phyloP scores from a whole-genome alignment of 768 basidiomycete species.

The Megacollybia marginata region DNA sequence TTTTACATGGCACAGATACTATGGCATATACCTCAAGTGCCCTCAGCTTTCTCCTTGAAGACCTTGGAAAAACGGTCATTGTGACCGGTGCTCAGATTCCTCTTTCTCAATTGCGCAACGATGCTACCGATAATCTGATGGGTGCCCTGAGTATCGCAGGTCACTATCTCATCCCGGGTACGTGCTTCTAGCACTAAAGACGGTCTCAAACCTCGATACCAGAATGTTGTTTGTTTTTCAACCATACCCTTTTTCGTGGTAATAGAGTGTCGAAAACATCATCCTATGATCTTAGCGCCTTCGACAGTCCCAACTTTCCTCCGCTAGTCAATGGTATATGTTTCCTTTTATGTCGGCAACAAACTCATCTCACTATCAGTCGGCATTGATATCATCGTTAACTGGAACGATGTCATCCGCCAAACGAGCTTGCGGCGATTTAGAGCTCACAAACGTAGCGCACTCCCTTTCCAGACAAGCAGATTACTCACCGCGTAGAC shows the following conservation, averaged over 20 bases:
- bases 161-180: constrained; percentile 87
- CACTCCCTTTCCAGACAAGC: background rate
- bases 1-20: constrained; percentile 88
- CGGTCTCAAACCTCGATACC: background rate
- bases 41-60: constrained; percentile 85
- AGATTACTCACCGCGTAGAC: background rate
- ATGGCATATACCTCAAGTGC: constrained; percentile 89
- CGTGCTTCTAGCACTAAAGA: background rate
- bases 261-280: constrained; percentile 80
- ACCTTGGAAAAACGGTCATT: constrained; percentile 88
- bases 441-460: constrained; percentile 67
- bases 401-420: constrained; percentile 83
- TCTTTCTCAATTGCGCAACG: constrained; percentile 77
- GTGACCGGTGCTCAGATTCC: constrained; percentile 2
- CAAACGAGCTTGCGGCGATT: constrained; percentile 77
- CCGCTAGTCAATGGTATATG: constrained; percentile 70
- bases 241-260: constrained; percentile 80
- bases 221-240: constrained; percentile 89
- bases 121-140: constrained; percentile 89
- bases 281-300: constrained; percentile 77
- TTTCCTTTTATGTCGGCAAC: too few species aligned
- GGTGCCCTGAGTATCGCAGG: constrained; percentile 87
- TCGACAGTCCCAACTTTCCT: constrained; percentile 77
- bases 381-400: constrained; percentile 74
- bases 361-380: too few species aligned